Conservation (phyloP, 1,139 yeast species). For the Suhomyces kunorum region DNA sequence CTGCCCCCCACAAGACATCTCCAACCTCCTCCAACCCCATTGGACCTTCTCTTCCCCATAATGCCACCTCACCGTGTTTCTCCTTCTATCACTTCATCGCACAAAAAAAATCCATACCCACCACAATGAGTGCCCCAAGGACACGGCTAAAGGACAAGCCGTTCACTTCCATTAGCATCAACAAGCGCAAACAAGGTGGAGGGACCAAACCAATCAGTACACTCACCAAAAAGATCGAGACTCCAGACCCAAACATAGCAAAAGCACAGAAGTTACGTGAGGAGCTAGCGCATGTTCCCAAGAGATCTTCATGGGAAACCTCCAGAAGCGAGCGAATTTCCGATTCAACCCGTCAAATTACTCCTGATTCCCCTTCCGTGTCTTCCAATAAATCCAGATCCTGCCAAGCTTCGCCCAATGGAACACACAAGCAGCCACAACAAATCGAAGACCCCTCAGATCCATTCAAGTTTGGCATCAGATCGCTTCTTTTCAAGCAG, state of each 20-base stretch:
- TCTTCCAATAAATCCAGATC: neutral
- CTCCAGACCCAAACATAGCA: conserved; percentile 3
- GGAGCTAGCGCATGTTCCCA: conserved; percentile 4
- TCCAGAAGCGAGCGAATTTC: neutral
- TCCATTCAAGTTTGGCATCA: conserved; percentile 7
- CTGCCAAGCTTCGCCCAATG: neutral
- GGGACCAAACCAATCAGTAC: conserved; percentile 15
- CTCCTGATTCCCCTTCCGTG: neutral
- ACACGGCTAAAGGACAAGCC: conserved; percentile 15
- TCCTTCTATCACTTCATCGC: conserved; percentile 1
- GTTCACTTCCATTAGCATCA: conserved; percentile 12
- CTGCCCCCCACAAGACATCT: too few species aligned
- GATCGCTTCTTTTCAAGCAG: conserved; percentile 9
- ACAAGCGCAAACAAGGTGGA: conserved; percentile 14
- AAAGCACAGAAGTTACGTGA: conserved; percentile 9
- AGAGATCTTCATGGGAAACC: neutral
- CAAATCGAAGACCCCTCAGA: neutral
- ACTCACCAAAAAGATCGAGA: conserved; percentile 5
- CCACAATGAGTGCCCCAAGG: conserved; percentile 10
- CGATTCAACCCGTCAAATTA: neutral
- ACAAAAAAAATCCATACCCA: conserved; percentile 4
- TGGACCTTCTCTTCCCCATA: neutral
- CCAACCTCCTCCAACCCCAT: neutral
- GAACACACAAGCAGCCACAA: neutral
- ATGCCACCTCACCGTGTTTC: neutral